Evolutionary conservation across 495 filamentous ascomycete genomes (phyloP).

Genomic region (Penicillium psychrofluorescens): DNA sequence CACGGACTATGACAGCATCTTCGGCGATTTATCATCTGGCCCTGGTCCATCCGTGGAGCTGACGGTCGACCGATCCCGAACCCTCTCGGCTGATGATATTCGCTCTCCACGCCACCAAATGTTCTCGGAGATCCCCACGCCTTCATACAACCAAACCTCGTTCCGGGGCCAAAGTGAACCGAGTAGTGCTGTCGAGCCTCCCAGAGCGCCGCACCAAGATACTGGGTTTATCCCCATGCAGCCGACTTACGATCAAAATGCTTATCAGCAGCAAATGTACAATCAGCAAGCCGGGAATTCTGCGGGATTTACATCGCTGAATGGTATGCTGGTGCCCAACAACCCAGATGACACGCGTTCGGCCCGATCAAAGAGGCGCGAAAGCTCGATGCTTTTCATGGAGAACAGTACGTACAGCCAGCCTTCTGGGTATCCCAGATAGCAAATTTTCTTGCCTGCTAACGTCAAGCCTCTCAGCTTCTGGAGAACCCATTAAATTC

Average conservation of each 20-base stretch:
- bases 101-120: slow-evolving; percentile 61
- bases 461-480: slow-evolving; percentile 8
- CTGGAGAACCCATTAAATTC: slow-evolving; percentile 5
- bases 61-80: slow-evolving; percentile 31
- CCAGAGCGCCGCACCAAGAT: slow-evolving; percentile 29
- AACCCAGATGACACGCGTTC: slow-evolving; percentile 26
- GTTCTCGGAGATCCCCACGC: slow-evolving; percentile 63
- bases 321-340: slow-evolving; percentile 33
- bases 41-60: slow-evolving; percentile 29
- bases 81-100: slow-evolving; percentile 51
- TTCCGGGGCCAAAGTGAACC: slow-evolving; percentile 32
- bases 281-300: slow-evolving; percentile 13
- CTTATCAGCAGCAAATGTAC: slow-evolving; percentile 18
- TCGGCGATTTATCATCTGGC: slow-evolving; percentile 45
- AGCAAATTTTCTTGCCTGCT: slow-evolving; percentile 7
- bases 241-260: slow-evolving; percentile 46
- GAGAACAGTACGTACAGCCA: slow-evolving; percentile 18
- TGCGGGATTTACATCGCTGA: slow-evolving; percentile 31
- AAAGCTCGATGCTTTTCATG: slow-evolving; percentile 55
- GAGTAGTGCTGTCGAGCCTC: slow-evolving; percentile 14
- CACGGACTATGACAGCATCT: slow-evolving; percentile 82
- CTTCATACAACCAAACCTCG: slow-evolving; percentile 54
- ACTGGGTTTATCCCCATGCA: slow-evolving; percentile 58
- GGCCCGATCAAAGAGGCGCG: slow-evolving; percentile 46
- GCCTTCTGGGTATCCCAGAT: slow-evolving; percentile 15